phyloP scores from a whole-genome alignment of 495 filamentous ascomycete genomes.

The Aspergillus diversus region DNA sequence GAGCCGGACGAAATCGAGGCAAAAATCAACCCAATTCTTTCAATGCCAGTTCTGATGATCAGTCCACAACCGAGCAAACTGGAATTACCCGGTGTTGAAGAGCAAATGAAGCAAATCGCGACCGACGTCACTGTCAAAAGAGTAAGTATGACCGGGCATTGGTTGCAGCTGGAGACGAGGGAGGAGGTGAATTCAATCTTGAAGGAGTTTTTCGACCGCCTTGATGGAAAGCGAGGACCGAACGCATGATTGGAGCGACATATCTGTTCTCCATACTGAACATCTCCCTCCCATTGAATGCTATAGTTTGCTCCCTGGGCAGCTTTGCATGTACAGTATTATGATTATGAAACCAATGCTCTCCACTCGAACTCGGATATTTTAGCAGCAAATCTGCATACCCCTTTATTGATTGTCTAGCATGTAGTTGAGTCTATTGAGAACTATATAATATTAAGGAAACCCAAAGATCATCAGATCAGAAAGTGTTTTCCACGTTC shows the following conservation, averaged over 20 bases:
- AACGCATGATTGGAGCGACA: no score
- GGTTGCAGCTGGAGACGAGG: slow-evolving; percentile 39
- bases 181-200: slow-evolving; percentile 43
- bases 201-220: slow-evolving; percentile 39
- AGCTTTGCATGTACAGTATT: no score
- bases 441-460: no score
- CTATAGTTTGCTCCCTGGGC: no score
- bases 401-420: no score
- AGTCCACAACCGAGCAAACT: slow-evolving; percentile 16
- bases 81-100: slow-evolving; percentile 20
- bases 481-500: slow-evolving; percentile 41
- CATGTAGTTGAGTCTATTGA: no score
- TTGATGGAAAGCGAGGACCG: no score
- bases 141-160: slow-evolving; percentile 32
- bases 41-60: slow-evolving; percentile 25
- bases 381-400: no score
- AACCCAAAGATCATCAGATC: slow-evolving; percentile 27
- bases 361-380: no score
- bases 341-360: no score
- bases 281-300: no score
- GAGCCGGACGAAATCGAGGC: slow-evolving; percentile 28
- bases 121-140: slow-evolving; percentile 27
- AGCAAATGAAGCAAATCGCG: slow-evolving; percentile 24
- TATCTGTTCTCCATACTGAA: no score
- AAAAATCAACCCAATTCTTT: slow-evolving; percentile 16